A percentile compares a stretch with the other conserved stretches of the same genome.
Evolutionary conservation across 73 alveolate genomes (phyloP).

Genomic region (Tetrahymena elliotti): DNA sequence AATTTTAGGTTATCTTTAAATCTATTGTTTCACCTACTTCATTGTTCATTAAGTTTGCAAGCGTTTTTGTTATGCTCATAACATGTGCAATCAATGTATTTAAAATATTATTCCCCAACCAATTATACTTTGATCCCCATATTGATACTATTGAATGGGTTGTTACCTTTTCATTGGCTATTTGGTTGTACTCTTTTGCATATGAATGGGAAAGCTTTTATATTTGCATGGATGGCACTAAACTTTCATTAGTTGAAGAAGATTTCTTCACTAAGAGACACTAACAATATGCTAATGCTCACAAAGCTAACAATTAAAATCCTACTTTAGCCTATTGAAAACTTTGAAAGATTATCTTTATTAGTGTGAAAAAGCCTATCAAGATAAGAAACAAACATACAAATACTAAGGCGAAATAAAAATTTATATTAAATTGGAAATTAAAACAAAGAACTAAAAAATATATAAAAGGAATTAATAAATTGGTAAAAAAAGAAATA

Average conservation of each 20-base stretch:
- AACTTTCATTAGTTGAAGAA: not conserved
- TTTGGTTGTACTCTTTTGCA: not conserved
- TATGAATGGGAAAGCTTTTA: not conserved
- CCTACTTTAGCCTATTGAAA: not conserved
- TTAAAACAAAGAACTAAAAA: no score
- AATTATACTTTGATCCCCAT: not conserved
- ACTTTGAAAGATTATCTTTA: not conserved
- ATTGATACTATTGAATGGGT: not conserved
- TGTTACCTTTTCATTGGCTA: not conserved
- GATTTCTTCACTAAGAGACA: not conserved
- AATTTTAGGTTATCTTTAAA: not conserved
- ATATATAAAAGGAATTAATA: no score
- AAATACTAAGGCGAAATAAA: not conserved
- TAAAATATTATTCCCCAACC: not conserved
- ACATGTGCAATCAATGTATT: not conserved
- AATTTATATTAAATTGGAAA: not conserved
- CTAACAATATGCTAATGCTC: not conserved
- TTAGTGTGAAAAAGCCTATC: no score
- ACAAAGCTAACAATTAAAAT: not conserved
- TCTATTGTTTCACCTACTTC: not conserved
- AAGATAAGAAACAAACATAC: no score
- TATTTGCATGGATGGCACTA: not conserved
- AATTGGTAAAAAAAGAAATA: not conserved
- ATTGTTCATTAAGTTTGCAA: not conserved
- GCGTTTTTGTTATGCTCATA: not conserved